Percentiles rank a stretch among this genome's conserved stretches.
Conservation (phyloP, 495 filamentous ascomycete genomes). For the Penicillium desertorum region DNA sequence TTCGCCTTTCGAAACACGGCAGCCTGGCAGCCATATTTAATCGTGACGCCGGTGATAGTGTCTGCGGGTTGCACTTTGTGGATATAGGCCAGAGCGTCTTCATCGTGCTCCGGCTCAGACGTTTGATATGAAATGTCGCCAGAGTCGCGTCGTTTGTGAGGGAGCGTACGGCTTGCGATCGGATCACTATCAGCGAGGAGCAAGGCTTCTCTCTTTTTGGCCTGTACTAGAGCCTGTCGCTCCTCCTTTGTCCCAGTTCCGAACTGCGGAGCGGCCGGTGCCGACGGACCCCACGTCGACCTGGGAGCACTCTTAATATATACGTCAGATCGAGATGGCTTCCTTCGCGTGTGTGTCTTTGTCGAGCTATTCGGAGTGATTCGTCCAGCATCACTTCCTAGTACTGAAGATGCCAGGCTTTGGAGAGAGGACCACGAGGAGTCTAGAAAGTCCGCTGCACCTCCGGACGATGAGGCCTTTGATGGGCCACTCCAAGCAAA, state of each 20-base stretch:
- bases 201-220: slow-evolving; percentile 62
- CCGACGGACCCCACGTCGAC: slow-evolving; percentile 58
- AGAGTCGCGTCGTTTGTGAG: slow-evolving; percentile 61
- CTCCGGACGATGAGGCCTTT: slow-evolving; percentile 34
- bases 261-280: slow-evolving; percentile 40
- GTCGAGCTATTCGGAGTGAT: slow-evolving; percentile 32
- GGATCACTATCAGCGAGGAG: slow-evolving; percentile 53
- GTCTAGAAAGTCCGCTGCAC: slow-evolving; percentile 47
- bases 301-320: slow-evolving; percentile 41
- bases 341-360: slow-evolving; percentile 37
- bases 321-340: slow-evolving; percentile 47
- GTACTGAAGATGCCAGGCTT: slow-evolving; percentile 52
- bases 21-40: slow-evolving; percentile 81
- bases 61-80: slow-evolving; percentile 81
- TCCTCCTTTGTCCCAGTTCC: slow-evolving; percentile 58
- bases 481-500: slow-evolving; percentile 33
- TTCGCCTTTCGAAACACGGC: slow-evolving; percentile 83
- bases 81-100: slow-evolving; percentile 79
- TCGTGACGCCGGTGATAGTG: slow-evolving; percentile 84
- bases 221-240: slow-evolving; percentile 55
- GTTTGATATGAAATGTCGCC: slow-evolving; percentile 46
- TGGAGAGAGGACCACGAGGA: slow-evolving; percentile 56
- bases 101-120: slow-evolving; percentile 56
- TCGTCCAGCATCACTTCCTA: slow-evolving; percentile 47
- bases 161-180: slow-evolving; percentile 42